Evolutionary conservation across 225 moss, liverwort and hornwort genomes (phyloP), one percentile per base, ranked within the genome.

Genomic region (Sphagnum contortum): DNA sequence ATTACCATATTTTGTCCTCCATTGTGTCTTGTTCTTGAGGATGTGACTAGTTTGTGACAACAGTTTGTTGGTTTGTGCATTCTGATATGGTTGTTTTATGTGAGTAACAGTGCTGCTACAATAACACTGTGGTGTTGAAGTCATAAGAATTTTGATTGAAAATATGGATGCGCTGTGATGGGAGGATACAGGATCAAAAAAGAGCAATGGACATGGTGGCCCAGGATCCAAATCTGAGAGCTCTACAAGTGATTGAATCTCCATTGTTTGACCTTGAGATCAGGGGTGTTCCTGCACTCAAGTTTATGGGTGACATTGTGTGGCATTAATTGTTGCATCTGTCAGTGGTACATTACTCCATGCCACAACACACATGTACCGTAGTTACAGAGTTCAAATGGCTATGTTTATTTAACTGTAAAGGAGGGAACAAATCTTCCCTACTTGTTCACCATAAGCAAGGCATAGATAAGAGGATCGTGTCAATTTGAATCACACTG

Each of bases 221-320:
- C 51, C 45, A 68, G 47, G 90, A 93, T 66, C 71, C 71, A 29
- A 89, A 87, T 51, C 48, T 92, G 63, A 65, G 63, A 66, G 71
- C 72, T 70, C 63, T 92, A 71, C 74, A 90, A 66, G 57, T 93
- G 66, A 77, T 90, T 47, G 75, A 86, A 74, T 77, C 93, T 12
- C 93, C 93, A 45, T 72, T 93, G 54, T 90, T 93, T 79, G 93
- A 93, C 66, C 49, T 93, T 13, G 93, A 93, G 79, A 90, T 93
- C 45, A 82, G 93, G 64, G 93, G 93, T 29, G 90, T 93, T 71
- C 90, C 90, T 60, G 89, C 93, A 5, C 79, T 90, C 29, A 93
- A 86, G 51, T 86, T 93, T 49, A 93, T 93, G 88, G 86, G 86
- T 45, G 86, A 93, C 57, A 48, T 93, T 66, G 93, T 93, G 10